Conservation (phyloP, 352 stramenopile genomes). For the Phytophthora litchii region DNA sequence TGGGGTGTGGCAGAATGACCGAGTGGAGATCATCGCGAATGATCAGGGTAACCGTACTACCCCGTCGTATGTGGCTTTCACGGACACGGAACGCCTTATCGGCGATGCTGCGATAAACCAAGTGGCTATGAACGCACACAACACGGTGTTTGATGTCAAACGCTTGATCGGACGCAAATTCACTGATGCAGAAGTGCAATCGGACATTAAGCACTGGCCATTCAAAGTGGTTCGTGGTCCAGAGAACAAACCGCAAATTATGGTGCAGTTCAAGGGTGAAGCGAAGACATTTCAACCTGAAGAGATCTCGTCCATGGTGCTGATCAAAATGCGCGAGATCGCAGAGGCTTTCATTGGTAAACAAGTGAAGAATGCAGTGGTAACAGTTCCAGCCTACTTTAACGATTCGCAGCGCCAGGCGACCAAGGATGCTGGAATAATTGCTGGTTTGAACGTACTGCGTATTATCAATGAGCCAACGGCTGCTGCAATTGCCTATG, state of each 20-base stretch:
- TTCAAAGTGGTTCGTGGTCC: constrained; percentile 68
- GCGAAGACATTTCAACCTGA: constrained; percentile 78
- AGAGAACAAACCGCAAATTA: constrained; percentile 70
- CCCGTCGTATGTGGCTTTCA: constrained; percentile 96
- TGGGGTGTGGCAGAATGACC: constrained; percentile 97
- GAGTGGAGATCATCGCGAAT: constrained; percentile 96
- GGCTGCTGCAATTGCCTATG: constrained; percentile 91
- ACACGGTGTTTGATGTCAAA: constrained; percentile 98
- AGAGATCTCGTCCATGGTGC: constrained; percentile 83
- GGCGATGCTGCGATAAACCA: constrained; percentile 95
- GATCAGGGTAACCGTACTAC: constrained; percentile 96
- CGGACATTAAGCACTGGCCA: constrained; percentile 73
- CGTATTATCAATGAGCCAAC: constrained; percentile 98
- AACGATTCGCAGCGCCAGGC: constrained; percentile 95
- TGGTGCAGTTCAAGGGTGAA: constrained; percentile 79
- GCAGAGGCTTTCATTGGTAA: constrained; percentile 75
- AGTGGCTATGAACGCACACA: constrained; percentile 93
- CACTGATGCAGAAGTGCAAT: constrained; percentile 89
- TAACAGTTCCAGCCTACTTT: constrained; percentile 97
- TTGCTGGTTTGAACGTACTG: constrained; percentile 93
- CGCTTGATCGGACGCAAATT: constrained; percentile 96
- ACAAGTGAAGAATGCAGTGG: constrained; percentile 78
- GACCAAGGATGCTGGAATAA: constrained; percentile 92
- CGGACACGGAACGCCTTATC: constrained; percentile 93
- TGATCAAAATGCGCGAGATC: constrained; percentile 78